phyloP scores from a whole-genome alignment of 805 yeast genomes.

The Hanseniaspora taiwanica region DNA sequence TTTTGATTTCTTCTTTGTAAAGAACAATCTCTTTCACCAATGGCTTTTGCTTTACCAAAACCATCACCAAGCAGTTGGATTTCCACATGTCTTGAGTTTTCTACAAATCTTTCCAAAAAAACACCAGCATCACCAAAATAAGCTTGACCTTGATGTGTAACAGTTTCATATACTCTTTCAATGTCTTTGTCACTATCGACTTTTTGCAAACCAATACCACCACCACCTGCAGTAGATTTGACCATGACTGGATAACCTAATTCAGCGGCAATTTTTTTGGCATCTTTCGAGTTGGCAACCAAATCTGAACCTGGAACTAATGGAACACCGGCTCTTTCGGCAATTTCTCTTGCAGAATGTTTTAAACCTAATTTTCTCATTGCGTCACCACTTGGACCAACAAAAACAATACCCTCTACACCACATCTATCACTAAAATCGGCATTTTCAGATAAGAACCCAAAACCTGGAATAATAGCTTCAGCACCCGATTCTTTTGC shows the following conservation, averaged over 20 bases:
- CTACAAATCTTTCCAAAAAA: slow-evolving; percentile 87
- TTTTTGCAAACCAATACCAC: slow-evolving; percentile 94
- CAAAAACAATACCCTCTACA: slow-evolving; percentile 73
- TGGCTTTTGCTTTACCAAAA: slow-evolving; percentile 76
- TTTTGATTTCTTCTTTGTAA: slow-evolving; percentile 95
- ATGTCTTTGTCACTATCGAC: slow-evolving; percentile 76
- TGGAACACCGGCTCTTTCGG: slow-evolving; percentile 84
- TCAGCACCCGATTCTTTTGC: slow-evolving; percentile 76
- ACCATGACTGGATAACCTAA: slow-evolving; percentile 89
- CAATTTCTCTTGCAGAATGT: slow-evolving; percentile 94
- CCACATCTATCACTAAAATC: slow-evolving; percentile 85
- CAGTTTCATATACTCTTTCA: slow-evolving; percentile 75
- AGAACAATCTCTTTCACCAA: slow-evolving; percentile 97
- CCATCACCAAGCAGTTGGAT: slow-evolving; percentile 97
- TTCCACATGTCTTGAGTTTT: slow-evolving; percentile 91
- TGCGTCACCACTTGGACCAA: slow-evolving; percentile 94
- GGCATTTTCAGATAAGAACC: slow-evolving; percentile 91
- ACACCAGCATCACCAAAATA: slow-evolving; percentile 95
- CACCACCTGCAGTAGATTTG: slow-evolving; percentile 97
- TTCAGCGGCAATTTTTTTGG: slow-evolving; percentile 56
- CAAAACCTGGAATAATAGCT: slow-evolving; percentile 97
- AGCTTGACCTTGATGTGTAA: slow-evolving; percentile 84
- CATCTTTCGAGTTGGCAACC: slow-evolving; percentile 58
- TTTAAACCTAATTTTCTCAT: slow-evolving; percentile 84
- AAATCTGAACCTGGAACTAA: slow-evolving; percentile 95